Base-by-base conservation (phyloP, 768 basidiomycete genomes). In the Russula sp. region DNA sequence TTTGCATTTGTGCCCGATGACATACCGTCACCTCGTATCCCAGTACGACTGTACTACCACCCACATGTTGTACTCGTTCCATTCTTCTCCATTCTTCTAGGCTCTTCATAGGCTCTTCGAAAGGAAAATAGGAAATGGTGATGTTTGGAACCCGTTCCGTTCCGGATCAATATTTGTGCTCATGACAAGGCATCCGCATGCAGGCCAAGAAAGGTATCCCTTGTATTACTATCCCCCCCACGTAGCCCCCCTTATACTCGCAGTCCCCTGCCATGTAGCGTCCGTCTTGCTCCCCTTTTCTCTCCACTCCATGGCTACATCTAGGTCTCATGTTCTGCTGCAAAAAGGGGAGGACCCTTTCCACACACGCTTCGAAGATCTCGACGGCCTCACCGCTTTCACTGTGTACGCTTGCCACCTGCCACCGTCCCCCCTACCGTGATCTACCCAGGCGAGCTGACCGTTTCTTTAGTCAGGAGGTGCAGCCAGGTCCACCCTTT, bases 331-430 rank as follows among this genome's bases (percentile, higher is more conserved):
- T 67, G 74, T 82, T 30, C 81, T 90, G 56, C 76, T 84, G 57
- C 88, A 90, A 71, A 87, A 79, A 70, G 85, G 83, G n/a, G 76
- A 79, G 53, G 82, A 90, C 71, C 83, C 83, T 0, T 84, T 86
- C 74, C 80, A 78, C 50, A 81, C 83, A 59, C 75, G 75, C 36
- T 89, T 84, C 69, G 80, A 85, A 71, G 89, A 91, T 73, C 72
- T 81, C 11, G 86, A 89, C 66, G 80, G 81, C 38, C 79, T 83
- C 40, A 75, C 78, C 26, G 89, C 89, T 0, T 91, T 89, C 73
- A 82, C 86, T 1, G 73, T 90, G 89, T 90, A 72, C 66, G 88
- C 77, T 2, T 9, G 16, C 13, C 59, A 4, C 2, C 2, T 16
- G 6, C 56, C 5, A 36, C 14, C 11, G 55, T 44, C 32, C 44